Evolutionary conservation across 2,329 filamentous ascomycete genomes (phyloP).

Genomic region (Pseudogymnoascus destructans): DNA sequence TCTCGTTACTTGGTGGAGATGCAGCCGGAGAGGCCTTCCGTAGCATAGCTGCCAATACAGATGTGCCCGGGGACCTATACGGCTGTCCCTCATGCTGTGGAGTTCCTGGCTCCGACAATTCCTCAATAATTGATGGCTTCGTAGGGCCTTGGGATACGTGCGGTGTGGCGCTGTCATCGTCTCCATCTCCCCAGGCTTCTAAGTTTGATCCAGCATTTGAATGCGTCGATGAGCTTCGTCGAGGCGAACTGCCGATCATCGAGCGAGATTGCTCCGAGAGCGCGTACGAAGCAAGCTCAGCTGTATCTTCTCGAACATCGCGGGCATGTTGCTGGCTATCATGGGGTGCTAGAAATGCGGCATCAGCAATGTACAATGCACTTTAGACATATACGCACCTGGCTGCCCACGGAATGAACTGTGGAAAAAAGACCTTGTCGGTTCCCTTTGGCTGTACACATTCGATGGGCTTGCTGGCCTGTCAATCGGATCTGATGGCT

Average conservation of each 20-base stretch:
- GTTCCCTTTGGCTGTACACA: conserved; percentile 41
- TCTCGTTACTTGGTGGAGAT: conserved; percentile 13
- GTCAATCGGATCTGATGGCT: background rate
- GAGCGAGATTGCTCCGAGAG: conserved; percentile 45
- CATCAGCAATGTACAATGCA: background rate
- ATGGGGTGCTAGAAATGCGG: conserved; percentile 32
- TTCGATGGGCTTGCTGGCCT: background rate
- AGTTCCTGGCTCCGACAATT: conserved; percentile 46
- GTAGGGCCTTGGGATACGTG: conserved; percentile 23
- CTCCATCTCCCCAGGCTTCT: conserved; percentile 17
- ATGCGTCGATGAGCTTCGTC: conserved; percentile 18
- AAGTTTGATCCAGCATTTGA: conserved; percentile 17
- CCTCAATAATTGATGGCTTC: conserved; percentile 41
- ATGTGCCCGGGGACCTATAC: conserved; percentile 28
- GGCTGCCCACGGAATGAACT: conserved; percentile 46
- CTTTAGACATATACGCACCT: conserved; percentile 31
- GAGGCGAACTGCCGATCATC: conserved; percentile 11
- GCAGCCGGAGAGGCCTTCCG: conserved; percentile 26
- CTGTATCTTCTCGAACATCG: conserved; percentile 73
- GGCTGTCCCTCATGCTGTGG: conserved; percentile 30
- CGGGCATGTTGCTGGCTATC: conserved; percentile 64
- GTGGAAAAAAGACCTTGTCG: conserved; percentile 59
- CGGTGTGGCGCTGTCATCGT: conserved; percentile 11
- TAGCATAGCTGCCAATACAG: conserved; percentile 38
- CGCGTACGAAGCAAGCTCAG: conserved; percentile 72